Percentiles rank a stretch among this genome's conserved stretches.
These are phyloP conservation scores for Silene noctiflora DNA, from an alignment of 179 eudicot species.

Conservation along the genomic window DNA sequence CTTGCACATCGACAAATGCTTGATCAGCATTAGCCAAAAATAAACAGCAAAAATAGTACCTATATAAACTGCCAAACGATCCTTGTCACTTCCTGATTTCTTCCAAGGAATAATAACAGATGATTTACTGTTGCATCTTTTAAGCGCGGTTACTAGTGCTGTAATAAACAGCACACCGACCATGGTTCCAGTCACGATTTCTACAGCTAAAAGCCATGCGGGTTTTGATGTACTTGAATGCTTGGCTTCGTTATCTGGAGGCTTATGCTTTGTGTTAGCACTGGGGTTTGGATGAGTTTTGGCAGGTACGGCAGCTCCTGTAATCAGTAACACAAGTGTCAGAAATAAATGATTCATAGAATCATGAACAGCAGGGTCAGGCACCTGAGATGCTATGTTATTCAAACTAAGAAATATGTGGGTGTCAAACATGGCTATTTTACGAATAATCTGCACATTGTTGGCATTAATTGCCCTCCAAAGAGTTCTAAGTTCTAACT, in stretches of 20 bases:
- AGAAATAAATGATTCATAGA: not conserved
- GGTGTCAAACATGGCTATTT: no score
- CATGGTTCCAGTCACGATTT: slow-evolving; percentile 74
- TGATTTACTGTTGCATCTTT: slow-evolving; percentile 55
- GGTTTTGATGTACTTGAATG: slow-evolving; percentile 54
- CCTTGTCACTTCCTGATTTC: slow-evolving; percentile 70
- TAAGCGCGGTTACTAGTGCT: slow-evolving; percentile 45
- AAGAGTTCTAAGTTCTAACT: no score
- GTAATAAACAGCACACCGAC: slow-evolving; percentile 52
- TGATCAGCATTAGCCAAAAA: not conserved
- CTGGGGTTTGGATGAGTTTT: slow-evolving; percentile 44
- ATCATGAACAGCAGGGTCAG: no score
- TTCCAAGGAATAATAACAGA: slow-evolving; percentile 81
- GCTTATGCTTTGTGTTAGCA: slow-evolving; percentile 35
- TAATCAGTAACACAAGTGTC: slow-evolving; percentile 10
- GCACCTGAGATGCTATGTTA: no score
- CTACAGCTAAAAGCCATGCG: slow-evolving; percentile 72
- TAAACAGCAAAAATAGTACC: slow-evolving; percentile 34
- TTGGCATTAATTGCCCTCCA: no score
- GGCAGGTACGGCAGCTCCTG: slow-evolving; percentile 49
- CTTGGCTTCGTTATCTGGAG: slow-evolving; percentile 34
- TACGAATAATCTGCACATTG: no score
- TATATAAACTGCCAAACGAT: slow-evolving; percentile 48
- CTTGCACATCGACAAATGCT: not conserved
- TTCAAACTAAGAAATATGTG: no score